phyloP scores from a whole-genome alignment of 768 basidiomycete species.

The Phaeotremella fagi region DNA sequence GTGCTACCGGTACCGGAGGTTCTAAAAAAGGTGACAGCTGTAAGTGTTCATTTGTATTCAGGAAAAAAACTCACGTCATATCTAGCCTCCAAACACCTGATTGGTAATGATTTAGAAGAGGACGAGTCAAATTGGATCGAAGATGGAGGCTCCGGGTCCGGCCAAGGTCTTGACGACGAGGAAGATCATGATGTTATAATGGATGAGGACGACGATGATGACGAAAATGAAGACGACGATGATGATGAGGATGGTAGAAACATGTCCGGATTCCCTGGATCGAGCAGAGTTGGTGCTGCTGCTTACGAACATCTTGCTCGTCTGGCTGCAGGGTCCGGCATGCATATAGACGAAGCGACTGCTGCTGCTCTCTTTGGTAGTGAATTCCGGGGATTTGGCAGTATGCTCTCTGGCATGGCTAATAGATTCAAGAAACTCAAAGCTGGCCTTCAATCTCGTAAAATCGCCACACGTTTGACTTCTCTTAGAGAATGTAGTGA shows the following conservation, averaged over 20 bases:
- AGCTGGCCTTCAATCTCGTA: constrained; percentile 63
- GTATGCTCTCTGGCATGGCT: constrained; percentile 73
- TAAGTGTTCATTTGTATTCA: constrained; percentile 6
- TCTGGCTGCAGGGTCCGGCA: constrained; percentile 22
- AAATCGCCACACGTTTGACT: constrained; percentile 59
- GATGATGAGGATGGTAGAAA: constrained; percentile 19
- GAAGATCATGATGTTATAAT: constrained; percentile 34
- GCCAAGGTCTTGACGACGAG: constrained; percentile 6
- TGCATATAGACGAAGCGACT: constrained; percentile 42
- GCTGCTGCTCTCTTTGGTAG: constrained; percentile 53
- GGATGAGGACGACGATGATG: constrained; percentile 40
- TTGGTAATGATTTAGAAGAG: constrained; percentile 37
- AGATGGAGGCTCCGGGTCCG: constrained; percentile 14
- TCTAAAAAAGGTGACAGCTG: constrained; percentile 38
- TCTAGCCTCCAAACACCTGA: constrained; percentile 27
- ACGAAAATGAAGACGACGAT: constrained; percentile 40
- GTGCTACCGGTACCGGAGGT: constrained; percentile 15
- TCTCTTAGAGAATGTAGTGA: constrained; percentile 94
- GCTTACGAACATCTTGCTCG: constrained; percentile 28
- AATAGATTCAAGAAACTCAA: constrained; percentile 65
- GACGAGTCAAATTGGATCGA: constrained; percentile 33
- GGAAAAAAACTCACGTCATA: neutral
- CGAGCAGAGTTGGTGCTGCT: constrained; percentile 38
- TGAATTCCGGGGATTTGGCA: constrained; percentile 67
- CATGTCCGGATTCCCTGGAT: constrained; percentile 46